Evolutionary conservation across 129 eudicot species (phyloP), one percentile per base, ranked within the genome.

Genomic region (Artemisia argyi): DNA sequence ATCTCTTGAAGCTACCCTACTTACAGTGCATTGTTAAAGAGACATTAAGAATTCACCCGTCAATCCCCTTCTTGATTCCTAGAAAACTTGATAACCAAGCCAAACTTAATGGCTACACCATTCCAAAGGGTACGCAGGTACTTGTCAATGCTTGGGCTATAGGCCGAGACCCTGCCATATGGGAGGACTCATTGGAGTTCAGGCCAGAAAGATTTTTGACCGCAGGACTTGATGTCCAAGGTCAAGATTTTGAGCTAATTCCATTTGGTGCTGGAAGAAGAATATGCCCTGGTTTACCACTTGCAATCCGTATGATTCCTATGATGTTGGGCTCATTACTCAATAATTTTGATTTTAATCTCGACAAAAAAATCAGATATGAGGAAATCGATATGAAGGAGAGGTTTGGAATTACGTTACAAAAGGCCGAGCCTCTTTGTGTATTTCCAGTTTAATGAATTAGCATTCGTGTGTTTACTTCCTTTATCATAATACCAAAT

Each of bases 91-190:
- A 58, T 5, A 14, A 55, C 0, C 71, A 79, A 11, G 79, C 79
- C 13, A 47, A 79, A 26, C 9, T 79, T n/a, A 11, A 64, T 10
- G 82, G 79, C 68, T 83, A 48, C 66, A n/a, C 15, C 0, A 57
- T 83, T 5, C 84, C 87, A 8, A 61, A 67, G 32, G 53, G 53
- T 11, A 51, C 81, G 22, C 79, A 75, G 12, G 52, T 83, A 3
- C 61, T 79, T n/a, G 55, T 83, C 17, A 79, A 83, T 39, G 73
- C 65, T 1, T 79, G 83, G 83, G 62, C 81, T 2, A 73, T 47
- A 2, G 80, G 74, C 1, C 71, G 66, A 5, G 81, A 82, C 54
- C 7, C 76, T 17, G 44, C 4, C 11, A 28, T 39, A 0, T 81
- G 85, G 87, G 15, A n/a, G 35, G 8, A 67, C 11, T 32, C 83